phyloP scores from a whole-genome alignment of 805 yeast genomes.

The Candida koratica region DNA sequence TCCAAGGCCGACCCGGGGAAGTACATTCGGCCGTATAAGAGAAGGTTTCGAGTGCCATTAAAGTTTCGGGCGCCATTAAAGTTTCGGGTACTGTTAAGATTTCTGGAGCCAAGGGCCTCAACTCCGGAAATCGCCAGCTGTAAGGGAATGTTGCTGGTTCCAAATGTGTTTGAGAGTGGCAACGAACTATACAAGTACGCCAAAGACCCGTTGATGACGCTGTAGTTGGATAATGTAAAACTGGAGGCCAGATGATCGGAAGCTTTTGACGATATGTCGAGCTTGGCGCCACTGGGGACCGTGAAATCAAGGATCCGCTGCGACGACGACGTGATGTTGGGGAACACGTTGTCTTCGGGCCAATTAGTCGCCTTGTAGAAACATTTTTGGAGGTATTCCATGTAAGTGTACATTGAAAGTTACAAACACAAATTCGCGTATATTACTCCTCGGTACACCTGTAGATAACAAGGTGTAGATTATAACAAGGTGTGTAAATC shows the following conservation, averaged over 20 bases:
- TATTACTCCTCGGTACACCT: not conserved
- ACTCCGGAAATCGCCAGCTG: slow-evolving; percentile 72
- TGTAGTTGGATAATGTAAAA: slow-evolving; percentile 61
- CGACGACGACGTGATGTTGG: slow-evolving; percentile 70
- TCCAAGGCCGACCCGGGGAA: slow-evolving; percentile 85
- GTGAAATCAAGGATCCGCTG: slow-evolving; percentile 66
- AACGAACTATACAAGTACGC: slow-evolving; percentile 74
- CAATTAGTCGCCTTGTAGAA: slow-evolving; percentile 70
- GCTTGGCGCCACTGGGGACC: slow-evolving; percentile 61
- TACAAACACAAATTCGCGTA: too few relatives aligned
- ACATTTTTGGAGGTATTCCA: slow-evolving; percentile 79
- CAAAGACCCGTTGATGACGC: slow-evolving; percentile 71
- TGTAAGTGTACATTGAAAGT: slow-evolving; percentile 69
- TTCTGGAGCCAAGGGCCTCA: slow-evolving; percentile 48
- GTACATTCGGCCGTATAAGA: slow-evolving; percentile 81
- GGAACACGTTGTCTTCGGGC: slow-evolving; percentile 76
- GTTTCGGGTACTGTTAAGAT: not conserved
- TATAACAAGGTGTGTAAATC: slow-evolving; percentile 21
- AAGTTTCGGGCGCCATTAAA: not conserved
- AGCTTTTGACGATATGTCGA: slow-evolving; percentile 68
- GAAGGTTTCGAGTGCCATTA: slow-evolving; percentile 31
- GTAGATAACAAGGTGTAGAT: too few relatives aligned
- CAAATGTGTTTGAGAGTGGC: slow-evolving; percentile 48
- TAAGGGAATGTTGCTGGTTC: slow-evolving; percentile 51
- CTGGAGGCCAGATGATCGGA: slow-evolving; percentile 69